Percentiles rank a stretch among this genome's conserved stretches.
Conservation (phyloP, 371 early-diverging fungal species). For the Entomophthora muscae region DNA sequence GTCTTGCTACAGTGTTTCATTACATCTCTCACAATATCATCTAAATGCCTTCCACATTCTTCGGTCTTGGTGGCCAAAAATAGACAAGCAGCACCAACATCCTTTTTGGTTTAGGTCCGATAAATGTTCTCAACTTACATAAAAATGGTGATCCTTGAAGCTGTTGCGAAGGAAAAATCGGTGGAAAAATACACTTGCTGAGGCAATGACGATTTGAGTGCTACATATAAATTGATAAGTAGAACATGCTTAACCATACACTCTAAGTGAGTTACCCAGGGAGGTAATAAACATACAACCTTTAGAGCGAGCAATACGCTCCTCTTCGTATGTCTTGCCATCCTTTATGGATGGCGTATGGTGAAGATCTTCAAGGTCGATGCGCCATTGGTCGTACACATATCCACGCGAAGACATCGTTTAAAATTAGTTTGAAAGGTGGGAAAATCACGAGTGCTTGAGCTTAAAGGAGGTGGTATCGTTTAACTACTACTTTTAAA, state of each 20-base stretch:
- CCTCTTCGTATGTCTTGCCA: constrained; percentile 25
- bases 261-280: constrained; percentile 36
- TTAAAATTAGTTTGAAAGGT: no score
- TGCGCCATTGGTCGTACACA: constrained; percentile 11
- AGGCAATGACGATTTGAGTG: constrained; percentile 10
- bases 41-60: constrained; percentile 43
- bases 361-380: neutral
- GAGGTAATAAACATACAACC: constrained; percentile 43
- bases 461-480: no score
- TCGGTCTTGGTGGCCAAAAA: constrained; percentile 66
- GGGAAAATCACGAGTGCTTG: no score
- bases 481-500: no score
- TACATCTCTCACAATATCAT: constrained; percentile 31
- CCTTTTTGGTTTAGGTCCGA: neutral
- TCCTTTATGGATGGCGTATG: constrained; percentile 5
- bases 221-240: neutral
- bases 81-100: constrained; percentile 55
- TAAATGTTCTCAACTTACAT: constrained; percentile 11
- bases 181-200: neutral
- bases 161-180: neutral
- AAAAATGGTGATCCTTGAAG: neutral
- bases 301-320: constrained; percentile 34
- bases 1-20: constrained; percentile 40
- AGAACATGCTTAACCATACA: constrained; percentile 9
- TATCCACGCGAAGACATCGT: no score